Percentiles rank a stretch among this genome's conserved stretches.
These are phyloP conservation scores for Botrytis tulipae DNA, from an alignment of 2,329 filamentous ascomycete genomes.

Conservation along the genomic window DNA sequence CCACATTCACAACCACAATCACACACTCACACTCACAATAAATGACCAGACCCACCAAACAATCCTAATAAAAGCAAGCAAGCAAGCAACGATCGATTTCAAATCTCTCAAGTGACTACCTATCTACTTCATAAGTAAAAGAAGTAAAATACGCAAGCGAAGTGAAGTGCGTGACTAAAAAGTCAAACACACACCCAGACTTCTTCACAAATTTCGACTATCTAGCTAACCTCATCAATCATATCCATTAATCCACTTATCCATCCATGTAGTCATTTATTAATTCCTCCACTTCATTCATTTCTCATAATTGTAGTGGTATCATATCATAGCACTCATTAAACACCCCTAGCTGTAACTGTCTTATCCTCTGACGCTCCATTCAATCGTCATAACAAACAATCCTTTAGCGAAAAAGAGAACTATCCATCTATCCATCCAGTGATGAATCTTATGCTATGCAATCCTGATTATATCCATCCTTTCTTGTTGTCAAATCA, in stretches of 20 bases:
- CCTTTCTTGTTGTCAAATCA: not conserved
- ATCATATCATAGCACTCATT: not conserved
- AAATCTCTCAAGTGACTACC: not conserved
- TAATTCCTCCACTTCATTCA: not conserved
- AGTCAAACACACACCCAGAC: not conserved
- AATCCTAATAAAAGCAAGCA: not conserved
- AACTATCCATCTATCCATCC: too few relatives aligned
- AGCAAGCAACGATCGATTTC: not conserved
- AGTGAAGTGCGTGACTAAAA: too few relatives aligned
- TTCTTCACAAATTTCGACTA: not conserved
- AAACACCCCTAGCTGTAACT: not conserved
- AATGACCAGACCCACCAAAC: not conserved
- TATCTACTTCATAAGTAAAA: fast-evolving
- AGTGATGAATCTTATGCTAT: too few relatives aligned
- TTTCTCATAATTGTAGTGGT: too few relatives aligned
- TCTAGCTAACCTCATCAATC: not conserved
- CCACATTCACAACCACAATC: not conserved
- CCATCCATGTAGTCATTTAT: not conserved
- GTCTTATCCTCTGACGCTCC: too few relatives aligned
- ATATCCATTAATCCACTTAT: not conserved
- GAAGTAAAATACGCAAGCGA: not conserved
- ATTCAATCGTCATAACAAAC: too few relatives aligned
- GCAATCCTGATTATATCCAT: not conserved
- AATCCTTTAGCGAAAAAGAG: too few relatives aligned
- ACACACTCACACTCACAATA: too few relatives aligned